Percentiles rank a stretch among this genome's conserved stretches.
Conservation (phyloP, 495 filamentous ascomycete species). For the Penicillium paradoxum region DNA sequence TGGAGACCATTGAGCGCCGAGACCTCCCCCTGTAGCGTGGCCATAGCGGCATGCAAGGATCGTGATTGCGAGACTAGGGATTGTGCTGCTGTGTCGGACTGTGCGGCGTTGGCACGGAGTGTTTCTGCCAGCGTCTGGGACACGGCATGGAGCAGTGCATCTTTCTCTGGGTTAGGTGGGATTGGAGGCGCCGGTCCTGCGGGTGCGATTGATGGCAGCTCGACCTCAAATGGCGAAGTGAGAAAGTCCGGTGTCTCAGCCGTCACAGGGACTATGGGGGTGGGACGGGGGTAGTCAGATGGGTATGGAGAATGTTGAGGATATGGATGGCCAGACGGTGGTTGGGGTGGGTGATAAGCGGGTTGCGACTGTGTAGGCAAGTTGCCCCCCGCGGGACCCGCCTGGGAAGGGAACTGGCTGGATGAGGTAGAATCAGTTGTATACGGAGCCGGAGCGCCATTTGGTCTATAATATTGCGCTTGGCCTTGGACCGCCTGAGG, state of each 20-base stretch:
- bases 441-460: constrained; percentile 5
- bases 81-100: constrained; percentile 64
- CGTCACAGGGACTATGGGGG: constrained; percentile 35
- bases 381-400: background rate
- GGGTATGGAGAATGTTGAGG: constrained; percentile 16
- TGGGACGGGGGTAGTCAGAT: constrained; percentile 12
- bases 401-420: constrained; percentile 1
- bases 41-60: constrained; percentile 65
- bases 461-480: constrained; percentile 12
- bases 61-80: constrained; percentile 74
- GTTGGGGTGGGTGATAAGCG: constrained; percentile 13
- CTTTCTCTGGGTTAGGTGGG: constrained; percentile 95
- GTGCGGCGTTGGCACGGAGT: constrained; percentile 55
- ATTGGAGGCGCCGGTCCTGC: constrained; percentile 71
- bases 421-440: background rate
- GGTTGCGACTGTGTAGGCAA: constrained; percentile 2
- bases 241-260: constrained; percentile 61
- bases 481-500: constrained; percentile 10
- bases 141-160: constrained; percentile 74
- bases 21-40: constrained; percentile 65
- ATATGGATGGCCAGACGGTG: constrained; percentile 14
- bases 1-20: constrained; percentile 63
- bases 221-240: constrained; percentile 60
- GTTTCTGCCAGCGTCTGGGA: constrained; percentile 62
- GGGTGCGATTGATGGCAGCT: constrained; percentile 55